phyloP scores from a whole-genome alignment of 2,329 filamentous ascomycete genomes.

The Cordyceps javanica region DNA sequence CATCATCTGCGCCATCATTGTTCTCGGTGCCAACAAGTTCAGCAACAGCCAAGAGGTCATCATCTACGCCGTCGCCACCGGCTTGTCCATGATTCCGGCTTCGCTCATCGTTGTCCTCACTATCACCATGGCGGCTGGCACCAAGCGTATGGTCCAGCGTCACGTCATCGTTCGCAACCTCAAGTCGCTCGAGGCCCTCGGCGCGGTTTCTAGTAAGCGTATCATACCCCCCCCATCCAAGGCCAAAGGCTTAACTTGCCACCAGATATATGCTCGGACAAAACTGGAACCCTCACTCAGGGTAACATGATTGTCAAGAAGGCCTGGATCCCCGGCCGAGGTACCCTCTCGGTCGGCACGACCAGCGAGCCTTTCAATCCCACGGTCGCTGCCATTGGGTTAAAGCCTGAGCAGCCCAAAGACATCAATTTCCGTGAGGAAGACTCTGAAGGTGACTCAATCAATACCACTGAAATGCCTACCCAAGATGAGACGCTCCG shows the following conservation, averaged over 20 bases:
- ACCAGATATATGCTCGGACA: conserved; percentile 48
- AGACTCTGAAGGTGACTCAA: conserved; percentile 21
- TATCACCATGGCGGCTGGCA: conserved; percentile 53
- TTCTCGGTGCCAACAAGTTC: conserved; percentile 38
- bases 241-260: conserved; percentile 19
- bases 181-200: conserved; percentile 46
- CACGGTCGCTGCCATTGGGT: conserved; percentile 39
- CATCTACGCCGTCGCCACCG: conserved; percentile 39
- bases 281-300: conserved; percentile 49
- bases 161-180: conserved; percentile 48
- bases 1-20: conserved; percentile 38
- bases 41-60: conserved; percentile 32
- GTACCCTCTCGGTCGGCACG: conserved; percentile 39
- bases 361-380: conserved; percentile 54
- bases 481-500: conserved; percentile 42
- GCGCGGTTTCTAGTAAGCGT: conserved; percentile 41
- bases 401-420: conserved; percentile 31
- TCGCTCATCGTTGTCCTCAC: conserved; percentile 48
- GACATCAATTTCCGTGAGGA: conserved; percentile 25
- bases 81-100: conserved; percentile 45
- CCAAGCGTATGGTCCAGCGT: conserved; percentile 46
- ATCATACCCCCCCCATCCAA: conserved; percentile 4
- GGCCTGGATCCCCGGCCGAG: conserved; percentile 44
- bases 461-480: conserved; percentile 27
- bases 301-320: conserved; percentile 50